Base-by-base conservation (phyloP, 441 rosid genomes). In the Populus hybrid region DNA sequence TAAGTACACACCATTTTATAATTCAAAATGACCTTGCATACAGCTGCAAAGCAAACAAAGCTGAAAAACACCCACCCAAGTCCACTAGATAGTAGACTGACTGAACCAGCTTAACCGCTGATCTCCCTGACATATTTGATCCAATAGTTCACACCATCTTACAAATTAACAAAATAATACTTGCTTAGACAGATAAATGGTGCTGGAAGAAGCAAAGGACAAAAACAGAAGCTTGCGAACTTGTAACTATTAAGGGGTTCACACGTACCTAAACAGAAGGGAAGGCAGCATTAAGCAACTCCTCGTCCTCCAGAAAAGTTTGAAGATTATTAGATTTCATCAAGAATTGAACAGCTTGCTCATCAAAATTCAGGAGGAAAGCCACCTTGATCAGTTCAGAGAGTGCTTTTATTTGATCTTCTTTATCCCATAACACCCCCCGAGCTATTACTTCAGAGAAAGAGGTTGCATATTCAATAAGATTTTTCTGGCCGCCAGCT, bases 261-360 rank as follows among this genome's bases (percentile, higher is more conserved):
- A 6, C 26, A 30, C 69, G 14, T 7, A 42, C 67, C 86, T 84
- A 82, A 66, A 26, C 82, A 76, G 75, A 75, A 3, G 85, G 79
- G 63, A 86, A 84, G 32, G 84, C 74, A 71, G 83, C 83, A 16
- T 87, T 69, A n/a, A 90, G 82, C 32, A 90, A 88, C 74, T 86
- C 87, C 81, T 91, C 87, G 2, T 90, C 97, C 83, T 90, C 91
- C 75, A 46, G 73, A 42, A 79, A 88, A 11, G 88, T 79, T 73
- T 87, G 89, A 83, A 88, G 81, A 79, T 91, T 91, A 72, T 87
- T 86, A 38, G 89, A 87, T 84, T 86, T 87, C 93, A 90, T 81
- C 19, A 93, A 79, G 83, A 82, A 91, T 67, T 79, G 80, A 42
- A 90, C 71, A 1, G 93, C 94, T 24, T 79, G 87, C 69, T 87